Conservation (phyloP, 352 stramenopile species). For the Phytopythium boreale region DNA sequence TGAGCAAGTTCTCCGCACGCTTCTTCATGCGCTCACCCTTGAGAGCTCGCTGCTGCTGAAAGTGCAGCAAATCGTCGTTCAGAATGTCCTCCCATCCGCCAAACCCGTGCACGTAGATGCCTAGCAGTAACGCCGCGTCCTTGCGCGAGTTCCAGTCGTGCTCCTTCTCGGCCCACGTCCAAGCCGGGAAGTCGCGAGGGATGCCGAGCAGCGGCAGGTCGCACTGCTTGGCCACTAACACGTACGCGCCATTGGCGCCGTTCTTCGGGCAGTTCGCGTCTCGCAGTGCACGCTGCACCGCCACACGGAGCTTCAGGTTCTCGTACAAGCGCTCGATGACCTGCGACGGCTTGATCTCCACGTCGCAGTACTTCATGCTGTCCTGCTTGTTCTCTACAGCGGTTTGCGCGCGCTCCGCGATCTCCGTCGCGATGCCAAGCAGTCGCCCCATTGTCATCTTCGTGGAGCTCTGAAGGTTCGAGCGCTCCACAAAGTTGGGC, state of each 20-base stretch:
- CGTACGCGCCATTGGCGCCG: constrained; percentile 59
- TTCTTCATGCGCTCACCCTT: constrained; percentile 86
- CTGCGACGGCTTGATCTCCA: constrained; percentile 70
- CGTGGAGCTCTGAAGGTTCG: constrained; percentile 48
- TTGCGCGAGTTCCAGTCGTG: constrained; percentile 79
- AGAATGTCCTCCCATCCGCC: constrained; percentile 85
- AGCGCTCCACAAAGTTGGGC: constrained; percentile 68
- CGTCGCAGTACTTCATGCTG: constrained; percentile 69
- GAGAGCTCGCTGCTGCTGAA: constrained; percentile 75
- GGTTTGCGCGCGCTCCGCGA: constrained; percentile 50
- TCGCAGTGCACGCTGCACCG: constrained; percentile 70
- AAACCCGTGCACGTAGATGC: constrained; percentile 85
- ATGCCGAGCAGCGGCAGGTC: constrained; percentile 67
- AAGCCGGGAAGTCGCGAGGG: constrained; percentile 58
- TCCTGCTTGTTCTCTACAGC: constrained; percentile 67
- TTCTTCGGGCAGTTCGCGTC: constrained; percentile 38
- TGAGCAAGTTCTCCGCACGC: constrained; percentile 78
- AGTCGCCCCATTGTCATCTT: constrained; percentile 58
- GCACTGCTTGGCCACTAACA: constrained; percentile 64
- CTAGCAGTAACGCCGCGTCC: constrained; percentile 73
- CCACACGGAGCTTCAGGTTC: constrained; percentile 82
- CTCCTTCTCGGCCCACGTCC: constrained; percentile 79
- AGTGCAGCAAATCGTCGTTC: constrained; percentile 74
- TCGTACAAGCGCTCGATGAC: constrained; percentile 84
- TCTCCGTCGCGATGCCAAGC: constrained; percentile 55